Evolutionary conservation across 1,284 basidiomycete genomes (phyloP).

Genomic region (Fomitopsis betulina): DNA sequence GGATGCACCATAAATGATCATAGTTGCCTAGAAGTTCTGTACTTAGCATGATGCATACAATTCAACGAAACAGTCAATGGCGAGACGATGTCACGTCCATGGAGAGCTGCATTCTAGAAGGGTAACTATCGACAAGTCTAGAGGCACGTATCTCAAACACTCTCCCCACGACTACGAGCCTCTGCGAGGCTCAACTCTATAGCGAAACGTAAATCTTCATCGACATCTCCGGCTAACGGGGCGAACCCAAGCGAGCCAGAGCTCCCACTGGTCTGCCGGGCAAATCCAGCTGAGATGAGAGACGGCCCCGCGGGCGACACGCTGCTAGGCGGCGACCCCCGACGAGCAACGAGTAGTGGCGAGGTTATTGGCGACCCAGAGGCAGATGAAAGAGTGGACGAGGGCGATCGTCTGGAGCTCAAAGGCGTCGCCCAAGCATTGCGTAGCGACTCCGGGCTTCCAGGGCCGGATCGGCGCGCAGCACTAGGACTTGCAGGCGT

Average conservation of each 20-base stretch:
- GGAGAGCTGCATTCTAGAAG: background rate
- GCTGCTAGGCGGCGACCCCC: background rate
- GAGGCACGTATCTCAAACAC: conserved; percentile 13
- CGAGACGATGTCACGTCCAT: background rate
- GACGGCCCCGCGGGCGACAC: background rate
- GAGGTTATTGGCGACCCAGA: conserved; percentile 5
- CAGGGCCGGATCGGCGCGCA: conserved; percentile 13
- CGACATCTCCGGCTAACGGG: conserved; percentile 5
- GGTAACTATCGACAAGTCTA: background rate
- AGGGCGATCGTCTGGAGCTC: conserved; percentile 18
- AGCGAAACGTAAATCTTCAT: conserved; percentile 26
- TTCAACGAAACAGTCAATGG: no score
- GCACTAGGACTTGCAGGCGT: conserved; percentile 6
- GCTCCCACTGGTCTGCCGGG: background rate
- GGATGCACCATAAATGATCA: no score
- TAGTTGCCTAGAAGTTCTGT: no score
- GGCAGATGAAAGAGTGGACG: conserved; percentile 17
- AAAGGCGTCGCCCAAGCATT: conserved; percentile 31
- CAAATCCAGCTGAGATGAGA: conserved; percentile 4
- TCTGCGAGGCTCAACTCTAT: conserved; percentile 31
- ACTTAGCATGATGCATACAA: no score
- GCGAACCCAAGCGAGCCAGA: background rate
- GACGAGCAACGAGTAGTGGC: background rate
- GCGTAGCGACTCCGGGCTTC: conserved; percentile 21
- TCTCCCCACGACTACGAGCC: conserved; percentile 27